Conservation (phyloP, 768 basidiomycete species). For the Candolleomyces eurysporus region DNA sequence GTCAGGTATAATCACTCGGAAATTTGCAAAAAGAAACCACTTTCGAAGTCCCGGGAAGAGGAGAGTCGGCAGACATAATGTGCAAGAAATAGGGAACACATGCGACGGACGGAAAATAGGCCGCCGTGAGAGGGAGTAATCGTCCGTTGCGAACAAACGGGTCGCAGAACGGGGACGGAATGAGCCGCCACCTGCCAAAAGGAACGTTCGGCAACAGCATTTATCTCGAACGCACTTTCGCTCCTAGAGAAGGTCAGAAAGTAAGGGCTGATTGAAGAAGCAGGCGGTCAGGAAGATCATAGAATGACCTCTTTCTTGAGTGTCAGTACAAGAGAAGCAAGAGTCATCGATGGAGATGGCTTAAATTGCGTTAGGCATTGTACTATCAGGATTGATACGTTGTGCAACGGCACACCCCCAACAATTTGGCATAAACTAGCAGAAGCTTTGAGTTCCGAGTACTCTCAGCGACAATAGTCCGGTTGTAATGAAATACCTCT, state of each 20-base stretch:
- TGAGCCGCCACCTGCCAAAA: conserved; percentile 31
- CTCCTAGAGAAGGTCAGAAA: background rate
- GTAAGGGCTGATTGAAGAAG: background rate
- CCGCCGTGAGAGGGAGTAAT: no score
- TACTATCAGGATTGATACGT: background rate
- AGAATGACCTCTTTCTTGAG: conserved; percentile 22
- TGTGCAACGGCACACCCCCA: background rate
- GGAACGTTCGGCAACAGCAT: conserved; percentile 29
- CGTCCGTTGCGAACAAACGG: no score
- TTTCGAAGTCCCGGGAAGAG: no score
- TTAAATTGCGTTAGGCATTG: background rate
- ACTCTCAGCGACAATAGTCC: background rate
- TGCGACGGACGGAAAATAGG: no score
- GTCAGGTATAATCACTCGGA: no score
- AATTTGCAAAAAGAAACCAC: no score
- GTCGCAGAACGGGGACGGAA: no score
- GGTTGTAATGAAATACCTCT: background rate
- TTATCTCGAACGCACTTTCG: conserved; percentile 10
- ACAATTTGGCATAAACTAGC: background rate
- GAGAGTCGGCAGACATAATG: no score
- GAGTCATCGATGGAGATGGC: background rate
- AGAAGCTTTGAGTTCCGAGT: background rate
- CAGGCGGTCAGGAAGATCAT: conserved; percentile 9
- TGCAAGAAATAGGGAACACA: no score
- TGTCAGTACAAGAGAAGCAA: conserved; percentile 13